Conservation (phyloP, 495 filamentous ascomycete genomes). For the Acidiella bohemica region DNA sequence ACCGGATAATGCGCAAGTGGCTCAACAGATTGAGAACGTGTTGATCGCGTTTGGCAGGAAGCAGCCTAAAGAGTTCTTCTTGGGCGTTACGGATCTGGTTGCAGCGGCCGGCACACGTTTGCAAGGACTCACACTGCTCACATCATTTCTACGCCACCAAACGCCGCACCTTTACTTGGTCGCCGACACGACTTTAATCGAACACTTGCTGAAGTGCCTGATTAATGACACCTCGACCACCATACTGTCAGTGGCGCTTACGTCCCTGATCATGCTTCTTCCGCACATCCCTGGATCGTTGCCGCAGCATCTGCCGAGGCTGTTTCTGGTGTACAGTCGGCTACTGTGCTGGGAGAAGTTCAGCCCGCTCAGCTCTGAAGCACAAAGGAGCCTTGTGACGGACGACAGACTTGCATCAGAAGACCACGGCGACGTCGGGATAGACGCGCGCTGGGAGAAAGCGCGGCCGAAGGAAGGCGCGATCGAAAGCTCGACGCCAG, state of each 20-base stretch:
- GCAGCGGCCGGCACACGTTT: constrained; percentile 44
- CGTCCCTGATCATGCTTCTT: constrained; percentile 58
- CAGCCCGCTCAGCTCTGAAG: constrained; percentile 23
- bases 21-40: constrained; percentile 36
- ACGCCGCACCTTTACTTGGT: constrained; percentile 61
- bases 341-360: constrained; percentile 58
- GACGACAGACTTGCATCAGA: constrained; percentile 9
- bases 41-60: constrained; percentile 49
- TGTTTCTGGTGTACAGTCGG: constrained; percentile 64
- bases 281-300: constrained; percentile 59
- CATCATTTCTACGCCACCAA: constrained; percentile 49
- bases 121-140: constrained; percentile 44
- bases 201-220: constrained; percentile 52
- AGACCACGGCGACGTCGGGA: constrained; percentile 9
- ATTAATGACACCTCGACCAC: constrained; percentile 58
- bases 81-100: constrained; percentile 45
- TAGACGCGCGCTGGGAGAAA: constrained; percentile 42
- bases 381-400: constrained; percentile 7
- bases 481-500: constrained; percentile 47
- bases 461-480: constrained; percentile 40
- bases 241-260: constrained; percentile 51
- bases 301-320: constrained; percentile 44
- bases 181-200: constrained; percentile 50
- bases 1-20: constrained; percentile 35
- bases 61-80: constrained; percentile 53